These are phyloP conservation scores for Straminergon stramineum DNA, from an alignment of 225 moss, liverwort and hornwort species.

Conservation along the genomic window DNA sequence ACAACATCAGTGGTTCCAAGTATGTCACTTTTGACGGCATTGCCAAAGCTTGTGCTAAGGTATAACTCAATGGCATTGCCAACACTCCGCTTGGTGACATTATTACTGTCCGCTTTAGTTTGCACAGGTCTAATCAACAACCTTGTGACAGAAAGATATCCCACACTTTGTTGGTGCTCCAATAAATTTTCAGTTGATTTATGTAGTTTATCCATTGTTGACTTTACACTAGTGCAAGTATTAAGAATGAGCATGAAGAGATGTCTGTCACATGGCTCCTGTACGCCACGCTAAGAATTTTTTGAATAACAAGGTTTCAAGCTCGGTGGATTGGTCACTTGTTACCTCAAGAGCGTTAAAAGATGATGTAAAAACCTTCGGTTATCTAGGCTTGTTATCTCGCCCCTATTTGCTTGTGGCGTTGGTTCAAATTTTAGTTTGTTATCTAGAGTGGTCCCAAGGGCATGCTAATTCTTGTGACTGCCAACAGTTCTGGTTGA, in stretches of 20 bases:
- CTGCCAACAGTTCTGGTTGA: neutral
- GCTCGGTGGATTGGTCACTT: neutral
- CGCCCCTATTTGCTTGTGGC: neutral
- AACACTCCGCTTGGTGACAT: neutral
- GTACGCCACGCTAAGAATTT: neutral
- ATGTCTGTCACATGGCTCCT: neutral
- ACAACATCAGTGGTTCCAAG: constrained; percentile 91
- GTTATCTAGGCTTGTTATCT: neutral
- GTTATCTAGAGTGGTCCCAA: neutral
- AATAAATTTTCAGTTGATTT: neutral
- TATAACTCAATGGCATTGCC: neutral
- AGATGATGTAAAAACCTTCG: neutral
- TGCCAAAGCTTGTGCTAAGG: constrained; percentile 94
- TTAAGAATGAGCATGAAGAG: neutral
- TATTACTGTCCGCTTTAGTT: neutral
- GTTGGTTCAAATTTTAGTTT: neutral
- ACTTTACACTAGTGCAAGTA: neutral
- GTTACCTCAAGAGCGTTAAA: neutral
- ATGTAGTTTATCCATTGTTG: neutral
- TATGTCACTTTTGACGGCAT: constrained; percentile 99
- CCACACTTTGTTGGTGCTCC: neutral
- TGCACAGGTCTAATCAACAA: neutral
- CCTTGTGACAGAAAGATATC: neutral
- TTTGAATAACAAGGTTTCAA: neutral
- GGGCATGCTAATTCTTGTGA: neutral